A percentile compares a stretch with the other conserved stretches of the same genome.
Evolutionary conservation across 75 land plant genomes (phyloP).

Genomic region (Ceratopteris richardii): DNA sequence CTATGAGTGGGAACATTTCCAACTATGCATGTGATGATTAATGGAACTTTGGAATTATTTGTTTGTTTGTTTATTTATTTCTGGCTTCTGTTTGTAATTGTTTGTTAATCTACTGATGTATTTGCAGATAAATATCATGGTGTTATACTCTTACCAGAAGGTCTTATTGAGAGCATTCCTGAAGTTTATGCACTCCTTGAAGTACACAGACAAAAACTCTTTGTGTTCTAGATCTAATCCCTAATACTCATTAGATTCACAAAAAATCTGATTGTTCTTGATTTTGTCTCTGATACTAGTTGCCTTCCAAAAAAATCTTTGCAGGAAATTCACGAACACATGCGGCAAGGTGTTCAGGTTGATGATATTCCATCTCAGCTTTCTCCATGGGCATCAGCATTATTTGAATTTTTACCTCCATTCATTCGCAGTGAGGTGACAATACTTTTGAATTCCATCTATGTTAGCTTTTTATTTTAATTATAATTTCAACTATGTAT

Average conservation of each 20-base stretch:
- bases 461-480: background rate
- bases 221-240: background rate
- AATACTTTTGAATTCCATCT: conserved; percentile 1
- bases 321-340: conserved; percentile 88
- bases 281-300: no score
- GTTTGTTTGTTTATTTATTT: no score
- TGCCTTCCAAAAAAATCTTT: background rate
- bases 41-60: no score
- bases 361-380: conserved; percentile 69
- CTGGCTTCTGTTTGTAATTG: no score
- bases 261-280: no score
- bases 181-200: conserved; percentile 97
- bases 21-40: no score
- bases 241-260: background rate
- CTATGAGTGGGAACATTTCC: no score
- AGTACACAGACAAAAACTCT: conserved; percentile 23
- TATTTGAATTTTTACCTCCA: conserved; percentile 83
- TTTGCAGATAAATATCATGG: conserved; percentile 86
- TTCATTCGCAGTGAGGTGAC: conserved; percentile 80
- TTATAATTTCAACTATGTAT: background rate
- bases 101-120: no score
- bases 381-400: conserved; percentile 98
- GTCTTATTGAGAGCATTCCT: conserved; percentile 92
- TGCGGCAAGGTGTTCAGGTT: conserved; percentile 52
- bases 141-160: conserved; percentile 95